A percentile compares a stretch with the other conserved stretches of the same genome.
phyloP scores from a whole-genome alignment of 1,284 basidiomycete species.

The Lignosus rhinocerotis region DNA sequence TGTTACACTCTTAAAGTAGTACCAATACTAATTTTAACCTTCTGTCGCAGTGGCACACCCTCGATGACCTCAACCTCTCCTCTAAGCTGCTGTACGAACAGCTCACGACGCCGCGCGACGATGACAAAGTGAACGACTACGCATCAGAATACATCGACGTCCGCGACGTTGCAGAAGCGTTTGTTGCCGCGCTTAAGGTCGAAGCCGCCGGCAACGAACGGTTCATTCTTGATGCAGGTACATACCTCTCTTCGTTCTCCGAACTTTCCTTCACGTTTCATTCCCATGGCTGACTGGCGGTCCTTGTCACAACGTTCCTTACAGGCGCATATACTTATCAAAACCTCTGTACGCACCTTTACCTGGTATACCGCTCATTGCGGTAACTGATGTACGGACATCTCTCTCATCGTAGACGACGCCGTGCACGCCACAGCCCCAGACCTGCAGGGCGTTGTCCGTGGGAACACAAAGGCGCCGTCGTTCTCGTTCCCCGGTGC shows the following conservation, averaged over 20 bases:
- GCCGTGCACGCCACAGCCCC: constrained; percentile 7
- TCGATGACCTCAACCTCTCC: constrained; percentile 19
- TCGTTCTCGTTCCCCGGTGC: constrained; percentile 8
- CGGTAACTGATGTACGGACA: neutral
- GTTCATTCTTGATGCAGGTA: constrained; percentile 5
- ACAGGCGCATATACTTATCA: constrained; percentile 14
- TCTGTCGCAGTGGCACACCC: constrained; percentile 8
- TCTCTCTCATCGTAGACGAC: neutral
- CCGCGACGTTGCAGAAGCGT: constrained; percentile 8
- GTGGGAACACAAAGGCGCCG: constrained; percentile 9
- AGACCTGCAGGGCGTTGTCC: constrained; percentile 6
- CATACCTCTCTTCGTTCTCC: neutral
- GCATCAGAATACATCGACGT: constrained; percentile 11
- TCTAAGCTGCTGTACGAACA: constrained; percentile 13
- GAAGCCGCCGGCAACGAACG: constrained; percentile 28
- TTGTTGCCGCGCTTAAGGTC: constrained; percentile 5
- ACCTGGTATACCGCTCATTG: too few species aligned
- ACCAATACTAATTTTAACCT: neutral
- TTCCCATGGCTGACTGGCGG: too few species aligned
- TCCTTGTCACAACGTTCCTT: neutral
- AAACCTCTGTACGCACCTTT: constrained; percentile 13
- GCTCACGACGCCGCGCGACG: constrained; percentile 7
- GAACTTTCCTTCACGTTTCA: neutral
- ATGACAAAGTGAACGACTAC: constrained; percentile 16
- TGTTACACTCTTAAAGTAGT: neutral